Percentiles rank a stretch among this genome's conserved stretches.
Evolutionary conservation across 768 basidiomycete species (phyloP).

Genomic region (Lanmaoa pseudosensibilis): DNA sequence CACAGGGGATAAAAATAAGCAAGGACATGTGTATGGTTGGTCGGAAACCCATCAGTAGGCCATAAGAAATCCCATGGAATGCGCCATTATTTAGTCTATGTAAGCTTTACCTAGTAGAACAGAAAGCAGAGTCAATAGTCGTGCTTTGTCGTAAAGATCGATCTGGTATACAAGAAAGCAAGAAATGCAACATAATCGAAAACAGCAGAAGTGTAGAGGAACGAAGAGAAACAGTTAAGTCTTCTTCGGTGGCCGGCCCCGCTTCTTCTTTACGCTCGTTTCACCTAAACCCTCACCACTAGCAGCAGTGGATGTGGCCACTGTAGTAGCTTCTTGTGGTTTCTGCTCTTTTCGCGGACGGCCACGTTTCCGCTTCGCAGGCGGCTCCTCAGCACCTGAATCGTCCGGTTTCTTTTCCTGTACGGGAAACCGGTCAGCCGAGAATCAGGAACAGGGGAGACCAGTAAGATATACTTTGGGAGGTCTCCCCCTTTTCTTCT

Average conservation of each 20-base stretch:
- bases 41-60: slow-evolving; percentile 8
- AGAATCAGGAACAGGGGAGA: slow-evolving; percentile 23
- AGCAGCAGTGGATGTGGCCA: slow-evolving; percentile 27
- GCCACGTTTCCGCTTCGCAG: slow-evolving; percentile 67
- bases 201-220: slow-evolving; percentile 12
- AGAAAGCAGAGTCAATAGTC: slow-evolving; percentile 37
- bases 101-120: slow-evolving; percentile 35
- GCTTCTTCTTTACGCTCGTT: slow-evolving; percentile 61
- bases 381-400: slow-evolving; percentile 53
- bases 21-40: slow-evolving; percentile 19
- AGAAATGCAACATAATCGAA: slow-evolving; percentile 32
- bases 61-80: slow-evolving; percentile 27
- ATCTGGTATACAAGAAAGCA: slow-evolving; percentile 37
- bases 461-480: slow-evolving; percentile 42
- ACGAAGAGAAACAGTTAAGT: slow-evolving; percentile 14
- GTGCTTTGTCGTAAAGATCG: slow-evolving; percentile 34
- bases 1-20: slow-evolving; percentile 37
- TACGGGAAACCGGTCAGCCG: slow-evolving; percentile 10
- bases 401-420: slow-evolving; percentile 40
- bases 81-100: slow-evolving; percentile 37
- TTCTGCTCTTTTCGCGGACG: slow-evolving; percentile 70
- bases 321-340: slow-evolving; percentile 41
- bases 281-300: slow-evolving; percentile 46
- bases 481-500: slow-evolving; percentile 52
- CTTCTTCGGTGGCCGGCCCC: slow-evolving; percentile 66